These are phyloP conservation scores for Cercospora zeina DNA, from an alignment of 2,329 filamentous ascomycete genomes.

Conservation along the genomic window DNA sequence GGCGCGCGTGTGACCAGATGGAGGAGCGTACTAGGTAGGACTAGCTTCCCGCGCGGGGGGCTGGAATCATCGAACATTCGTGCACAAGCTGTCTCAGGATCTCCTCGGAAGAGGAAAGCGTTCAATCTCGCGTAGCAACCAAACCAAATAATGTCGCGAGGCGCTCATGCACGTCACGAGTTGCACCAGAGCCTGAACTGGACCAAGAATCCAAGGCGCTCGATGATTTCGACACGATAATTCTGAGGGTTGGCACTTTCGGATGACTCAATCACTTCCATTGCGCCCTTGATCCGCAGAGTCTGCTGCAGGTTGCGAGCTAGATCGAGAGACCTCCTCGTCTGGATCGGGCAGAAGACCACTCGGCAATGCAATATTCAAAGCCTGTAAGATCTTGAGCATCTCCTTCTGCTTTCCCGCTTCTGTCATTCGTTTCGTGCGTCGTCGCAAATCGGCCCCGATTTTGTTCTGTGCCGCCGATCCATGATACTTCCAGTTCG, in stretches of 20 bases:
- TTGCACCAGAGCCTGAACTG: slow-evolving; percentile 27
- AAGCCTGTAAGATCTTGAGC: slow-evolving; percentile 33
- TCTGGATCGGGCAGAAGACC: slow-evolving; percentile 15
- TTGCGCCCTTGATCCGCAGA: neutral
- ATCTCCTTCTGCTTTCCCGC: slow-evolving; percentile 36
- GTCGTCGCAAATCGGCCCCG: slow-evolving; percentile 35
- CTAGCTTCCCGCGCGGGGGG: too few relatives aligned
- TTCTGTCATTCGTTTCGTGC: slow-evolving; percentile 36
- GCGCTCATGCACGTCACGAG: slow-evolving; percentile 22
- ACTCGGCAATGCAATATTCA: slow-evolving; percentile 24
- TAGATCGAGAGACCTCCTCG: slow-evolving; percentile 9
- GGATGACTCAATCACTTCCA: slow-evolving; percentile 6
- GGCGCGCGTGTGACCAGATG: too few relatives aligned
- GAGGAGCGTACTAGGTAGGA: too few relatives aligned
- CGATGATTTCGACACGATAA: neutral
- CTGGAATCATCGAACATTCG: too few relatives aligned
- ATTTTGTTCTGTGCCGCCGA: slow-evolving; percentile 32
- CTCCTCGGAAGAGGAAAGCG: too few relatives aligned
- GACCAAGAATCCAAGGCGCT: neutral
- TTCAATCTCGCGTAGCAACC: neutral
- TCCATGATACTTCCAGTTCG: slow-evolving; percentile 36
- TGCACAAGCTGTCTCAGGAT: too few relatives aligned
- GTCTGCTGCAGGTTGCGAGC: slow-evolving; percentile 12
- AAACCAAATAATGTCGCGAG: neutral
- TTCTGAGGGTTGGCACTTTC: neutral